Conservation (phyloP, 1,284 basidiomycete genomes). For the Cryptococcus amylolentus region DNA sequence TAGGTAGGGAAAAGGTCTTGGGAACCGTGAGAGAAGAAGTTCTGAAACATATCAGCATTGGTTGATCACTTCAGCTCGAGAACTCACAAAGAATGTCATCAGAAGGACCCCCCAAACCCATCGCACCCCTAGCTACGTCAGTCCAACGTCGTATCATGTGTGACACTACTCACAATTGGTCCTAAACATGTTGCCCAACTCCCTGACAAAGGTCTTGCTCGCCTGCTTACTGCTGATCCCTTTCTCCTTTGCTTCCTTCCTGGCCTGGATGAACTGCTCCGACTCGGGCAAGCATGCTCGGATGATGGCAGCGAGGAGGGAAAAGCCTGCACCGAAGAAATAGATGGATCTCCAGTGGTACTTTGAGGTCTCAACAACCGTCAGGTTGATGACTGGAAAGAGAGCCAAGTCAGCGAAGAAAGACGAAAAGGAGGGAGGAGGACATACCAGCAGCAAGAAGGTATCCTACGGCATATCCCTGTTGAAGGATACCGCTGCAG, state of each 20-base stretch:
- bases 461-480: conserved; percentile 62
- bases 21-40: conserved; percentile 61
- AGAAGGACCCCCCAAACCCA: conserved; percentile 71
- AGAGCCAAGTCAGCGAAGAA: conserved; percentile 9
- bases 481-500: conserved; percentile 76
- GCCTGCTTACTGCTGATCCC: conserved; percentile 52
- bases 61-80: not conserved
- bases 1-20: conserved; percentile 69
- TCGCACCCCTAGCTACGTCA: conserved; percentile 56
- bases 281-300: conserved; percentile 76
- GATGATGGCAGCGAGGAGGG: conserved; percentile 67
- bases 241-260: conserved; percentile 46
- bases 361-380: conserved; percentile 44
- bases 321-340: conserved; percentile 63
- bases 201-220: conserved; percentile 68
- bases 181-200: conserved; percentile 71
- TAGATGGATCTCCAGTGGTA: conserved; percentile 54
- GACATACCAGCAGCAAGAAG: not conserved
- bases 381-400: conserved; percentile 67
- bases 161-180: conserved; percentile 56
- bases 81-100: conserved; percentile 47
- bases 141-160: too few relatives aligned
- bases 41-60: conserved; percentile 1
- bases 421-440: not conserved
- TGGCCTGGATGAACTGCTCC: conserved; percentile 59